These are phyloP conservation scores for Tulasnella sp. DNA, from an alignment of 768 basidiomycete species.

Conservation along the genomic window DNA sequence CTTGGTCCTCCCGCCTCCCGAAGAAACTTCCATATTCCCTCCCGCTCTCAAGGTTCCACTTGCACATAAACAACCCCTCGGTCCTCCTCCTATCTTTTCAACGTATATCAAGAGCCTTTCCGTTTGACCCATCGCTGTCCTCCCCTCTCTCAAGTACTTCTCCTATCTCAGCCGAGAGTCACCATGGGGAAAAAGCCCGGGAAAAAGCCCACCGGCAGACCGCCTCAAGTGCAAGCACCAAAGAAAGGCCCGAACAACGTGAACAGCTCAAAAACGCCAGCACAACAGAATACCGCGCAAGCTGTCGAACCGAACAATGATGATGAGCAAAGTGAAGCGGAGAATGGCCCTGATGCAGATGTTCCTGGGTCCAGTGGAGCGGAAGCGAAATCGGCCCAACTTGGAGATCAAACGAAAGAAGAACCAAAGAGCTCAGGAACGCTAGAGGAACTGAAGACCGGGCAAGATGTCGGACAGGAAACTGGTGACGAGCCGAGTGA, in stretches of 20 bases:
- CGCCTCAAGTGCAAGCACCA: no score
- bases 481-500: no score
- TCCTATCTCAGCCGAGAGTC: neutral
- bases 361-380: neutral
- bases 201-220: no score
- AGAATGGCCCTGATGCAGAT: neutral
- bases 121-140: neutral
- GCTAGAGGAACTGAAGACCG: no score
- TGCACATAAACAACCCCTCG: neutral
- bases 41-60: neutral
- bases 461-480: no score
- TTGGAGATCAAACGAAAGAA: no score
- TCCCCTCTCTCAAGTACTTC: neutral
- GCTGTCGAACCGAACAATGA: no score
- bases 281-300: neutral
- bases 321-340: no score
- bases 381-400: no score
- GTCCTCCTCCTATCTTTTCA: neutral
- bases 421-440: no score
- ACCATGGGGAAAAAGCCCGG: neutral
- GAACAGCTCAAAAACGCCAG: neutral
- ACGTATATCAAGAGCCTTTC: neutral
- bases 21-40: neutral
- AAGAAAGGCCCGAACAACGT: neutral
- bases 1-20: neutral